Evolutionary conservation across 2,329 filamentous ascomycete species (phyloP), one percentile per base, ranked within the genome.

Genomic region (Plenodomus tracheiphilus): DNA sequence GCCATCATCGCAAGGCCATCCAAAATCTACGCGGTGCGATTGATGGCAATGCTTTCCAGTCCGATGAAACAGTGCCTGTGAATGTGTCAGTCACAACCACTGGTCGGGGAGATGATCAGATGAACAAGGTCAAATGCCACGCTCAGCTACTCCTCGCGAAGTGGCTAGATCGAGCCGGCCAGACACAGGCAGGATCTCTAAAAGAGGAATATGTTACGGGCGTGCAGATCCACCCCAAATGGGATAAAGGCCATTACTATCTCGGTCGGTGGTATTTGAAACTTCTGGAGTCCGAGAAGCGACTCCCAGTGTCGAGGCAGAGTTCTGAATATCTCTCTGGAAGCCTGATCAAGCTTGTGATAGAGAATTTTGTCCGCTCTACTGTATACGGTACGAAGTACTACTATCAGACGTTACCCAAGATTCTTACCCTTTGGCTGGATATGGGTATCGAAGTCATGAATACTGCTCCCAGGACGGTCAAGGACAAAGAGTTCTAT

Each of bases 201-300:
- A 89, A 90, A 65, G 65, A 69, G 17, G 64, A 68, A 20, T 99
- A 97, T 63, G 87, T 91, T 54, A 83, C 88, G 58, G 92, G 92
- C 1, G 84, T 88, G n/a, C 85, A 82, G 66, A 85, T 83, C 2
- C 76, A 71, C 54, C 75, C 79, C 4, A 84, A 84, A 43, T 99
- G 93, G 92, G 94, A 99, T 69, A 97, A 97, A 72, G 92, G 91
- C 0, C 93, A 97, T 68, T 99, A 97, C 70, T 96, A 97, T 70
- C 82, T 99, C 9, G 94, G 94, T 4, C 91, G 93, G 39, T 91
- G 97, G 73, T 99, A 99, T 80, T 95, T 96, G 70, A 99, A 97
- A 72, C 82, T 97, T 3, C 78, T 97, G 2, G 93, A 97, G 63
- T 89, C 91, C 0, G 91, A 97, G 70, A 92, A 91, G 71, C 78